These are phyloP conservation scores for Porphyra umbilicalis DNA, from an alignment of 31 red algal genomes.

Conservation along the genomic window DNA sequence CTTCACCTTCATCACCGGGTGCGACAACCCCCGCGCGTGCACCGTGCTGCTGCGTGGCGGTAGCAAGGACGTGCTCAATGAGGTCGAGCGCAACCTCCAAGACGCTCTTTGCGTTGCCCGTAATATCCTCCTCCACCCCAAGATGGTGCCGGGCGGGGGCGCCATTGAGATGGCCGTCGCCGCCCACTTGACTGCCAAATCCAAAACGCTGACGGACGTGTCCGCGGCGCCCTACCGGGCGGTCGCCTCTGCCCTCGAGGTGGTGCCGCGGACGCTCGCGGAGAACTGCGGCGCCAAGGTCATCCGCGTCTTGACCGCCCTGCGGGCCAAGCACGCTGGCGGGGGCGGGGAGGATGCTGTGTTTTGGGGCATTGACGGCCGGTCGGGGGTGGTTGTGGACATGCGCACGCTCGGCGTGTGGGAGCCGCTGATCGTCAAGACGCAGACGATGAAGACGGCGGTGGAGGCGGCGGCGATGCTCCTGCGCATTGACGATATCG, in stretches of 20 bases:
- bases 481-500: slow-evolving; percentile 94
- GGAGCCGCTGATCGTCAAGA: slow-evolving; percentile 88
- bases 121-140: slow-evolving; percentile 65
- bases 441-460: slow-evolving; percentile 93
- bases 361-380: slow-evolving; percentile 88
- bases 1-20: slow-evolving; percentile 82
- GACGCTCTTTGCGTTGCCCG: slow-evolving; percentile 88
- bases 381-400: slow-evolving; percentile 67
- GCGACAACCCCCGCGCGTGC: slow-evolving; percentile 83
- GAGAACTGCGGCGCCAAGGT: slow-evolving; percentile 96
- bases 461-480: slow-evolving; percentile 91
- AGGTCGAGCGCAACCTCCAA: slow-evolving; percentile 93
- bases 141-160: slow-evolving; percentile 90
- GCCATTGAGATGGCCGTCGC: slow-evolving; percentile 91
- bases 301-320: slow-evolving; percentile 73
- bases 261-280: slow-evolving; percentile 89
- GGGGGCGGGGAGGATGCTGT: slow-evolving; percentile 8
- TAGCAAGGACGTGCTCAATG: slow-evolving; percentile 91
- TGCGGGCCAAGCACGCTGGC: slow-evolving; percentile 79
- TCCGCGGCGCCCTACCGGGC: slow-evolving; percentile 77
- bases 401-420: slow-evolving; percentile 70
- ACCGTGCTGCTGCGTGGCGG: slow-evolving; percentile 91
- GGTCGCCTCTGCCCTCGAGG: slow-evolving; percentile 89
- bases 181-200: slow-evolving; percentile 43
- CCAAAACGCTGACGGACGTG: slow-evolving; percentile 72